Base-by-base conservation (phyloP, 169 alveolate genomes). In the Plasmodium knowlesi region DNA sequence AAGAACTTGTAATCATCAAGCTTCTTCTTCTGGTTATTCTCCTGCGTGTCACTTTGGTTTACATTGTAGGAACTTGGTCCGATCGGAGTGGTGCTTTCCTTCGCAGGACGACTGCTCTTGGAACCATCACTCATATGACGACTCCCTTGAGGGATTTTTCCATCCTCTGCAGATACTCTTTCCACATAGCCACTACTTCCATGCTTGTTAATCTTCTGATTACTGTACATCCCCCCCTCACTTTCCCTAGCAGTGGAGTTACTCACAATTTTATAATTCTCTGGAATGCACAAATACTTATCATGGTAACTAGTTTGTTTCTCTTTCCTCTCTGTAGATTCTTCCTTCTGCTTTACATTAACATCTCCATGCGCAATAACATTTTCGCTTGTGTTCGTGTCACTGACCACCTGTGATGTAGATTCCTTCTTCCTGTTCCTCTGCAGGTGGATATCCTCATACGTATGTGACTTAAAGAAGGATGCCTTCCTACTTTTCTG, bases 1-100 rank as follows among this genome's bases (percentile, higher is more conserved):
- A 88, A 88, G 32, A 79, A 0, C 25, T 88, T 88, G 57, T 88
- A 88, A 16, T 88, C 82, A 0, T 76, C 32, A 25, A 79, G 6
- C n/a, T 57, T 88, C 30, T 34, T 53, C 57, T 78, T 88, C 25
- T 37, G 79, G 10, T 16, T 43, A 10, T 4, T 32, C 30, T 19
- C 83, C 14, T 54, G 79, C 16, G 10, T 53, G 19, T 25, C 73
- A 9, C 50, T 41, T 16, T 41, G 46, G 25, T 22, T 79, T n/a
- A 28, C 70, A 19, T 2, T 34, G 19, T 61, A 14, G 25, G 74
- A 34, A 19, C 4, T 6, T n/a, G 0, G 34, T 61, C 34, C 32
- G 19, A 14, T 10, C n/a, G 54, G 54, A n/a, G n/a, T 43, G n/a
- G 16, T 10, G 54, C n/a, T 43, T 43, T 10, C 54, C 4, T 43